Percentiles rank a stretch among this genome's conserved stretches.
These are phyloP conservation scores for Verticillium nubilum DNA, from an alignment of 2,329 filamentous ascomycete genomes.

Conservation along the genomic window DNA sequence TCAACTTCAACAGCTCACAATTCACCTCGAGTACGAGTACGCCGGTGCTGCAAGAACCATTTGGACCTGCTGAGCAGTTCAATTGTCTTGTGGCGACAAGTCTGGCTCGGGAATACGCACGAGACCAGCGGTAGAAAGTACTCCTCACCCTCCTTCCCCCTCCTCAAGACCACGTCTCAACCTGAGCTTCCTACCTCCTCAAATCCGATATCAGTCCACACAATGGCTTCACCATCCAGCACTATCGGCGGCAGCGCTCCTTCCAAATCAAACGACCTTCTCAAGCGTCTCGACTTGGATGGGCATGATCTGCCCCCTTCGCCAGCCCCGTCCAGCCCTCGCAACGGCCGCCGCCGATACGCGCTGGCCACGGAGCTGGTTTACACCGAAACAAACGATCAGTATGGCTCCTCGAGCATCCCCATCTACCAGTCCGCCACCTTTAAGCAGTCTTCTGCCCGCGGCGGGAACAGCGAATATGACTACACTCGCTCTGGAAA, in stretches of 20 bases:
- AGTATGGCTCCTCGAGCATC: constrained; percentile 93
- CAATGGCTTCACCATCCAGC: constrained; percentile 11
- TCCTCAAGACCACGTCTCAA: no score
- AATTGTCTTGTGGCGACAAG: constrained; percentile 14
- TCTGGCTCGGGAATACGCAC: constrained; percentile 10
- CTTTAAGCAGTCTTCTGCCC: constrained; percentile 86
- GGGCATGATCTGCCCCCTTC: constrained; percentile 85
- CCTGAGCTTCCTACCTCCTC: not conserved
- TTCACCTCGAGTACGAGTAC: constrained; percentile 9
- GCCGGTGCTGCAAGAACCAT: constrained; percentile 13
- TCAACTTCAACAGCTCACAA: not conserved
- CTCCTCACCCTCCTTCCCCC: not conserved
- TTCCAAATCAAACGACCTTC: constrained; percentile 23
- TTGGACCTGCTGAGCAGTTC: constrained; percentile 13
- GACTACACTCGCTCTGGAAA: constrained; percentile 98
- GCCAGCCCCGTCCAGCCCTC: constrained; percentile 85
- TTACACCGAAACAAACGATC: constrained; percentile 91
- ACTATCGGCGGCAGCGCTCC: not conserved
- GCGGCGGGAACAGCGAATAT: constrained; percentile 78
- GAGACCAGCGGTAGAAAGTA: constrained; percentile 14
- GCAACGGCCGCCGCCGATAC: constrained; percentile 76
- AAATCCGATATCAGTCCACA: not conserved
- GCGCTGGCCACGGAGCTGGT: constrained; percentile 94
- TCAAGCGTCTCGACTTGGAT: constrained; percentile 67
- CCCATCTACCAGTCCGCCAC: constrained; percentile 98